These are phyloP conservation scores for Phytophthora tubulina DNA, from an alignment of 352 stramenopile genomes.

Conservation along the genomic window DNA sequence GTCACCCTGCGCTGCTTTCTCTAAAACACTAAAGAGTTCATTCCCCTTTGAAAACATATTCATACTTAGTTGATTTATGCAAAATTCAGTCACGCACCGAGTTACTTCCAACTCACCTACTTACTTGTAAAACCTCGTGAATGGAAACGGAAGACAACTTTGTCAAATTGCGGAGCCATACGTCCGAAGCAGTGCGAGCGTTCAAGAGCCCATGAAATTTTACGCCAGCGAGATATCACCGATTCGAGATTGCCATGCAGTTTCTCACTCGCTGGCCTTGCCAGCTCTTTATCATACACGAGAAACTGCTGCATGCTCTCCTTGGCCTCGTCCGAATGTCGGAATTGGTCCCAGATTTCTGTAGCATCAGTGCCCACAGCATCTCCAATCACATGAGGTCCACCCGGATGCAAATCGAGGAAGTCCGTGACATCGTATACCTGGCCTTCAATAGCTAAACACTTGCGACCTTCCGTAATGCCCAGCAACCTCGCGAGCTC, in stretches of 20 bases:
- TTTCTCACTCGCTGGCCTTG: constrained; percentile 25
- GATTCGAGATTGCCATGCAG: constrained; percentile 51
- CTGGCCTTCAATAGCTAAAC: constrained; percentile 65
- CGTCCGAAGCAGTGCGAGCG: constrained; percentile 63
- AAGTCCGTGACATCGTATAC: constrained; percentile 82
- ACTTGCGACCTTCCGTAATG: constrained; percentile 53
- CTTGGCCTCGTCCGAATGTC: constrained; percentile 71
- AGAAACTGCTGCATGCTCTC: constrained; percentile 71
- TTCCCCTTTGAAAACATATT: constrained; percentile 12
- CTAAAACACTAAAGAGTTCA: constrained; percentile 20
- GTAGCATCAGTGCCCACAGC: constrained; percentile 76
- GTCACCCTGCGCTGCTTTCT: constrained; percentile 65
- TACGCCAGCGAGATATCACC: constrained; percentile 54
- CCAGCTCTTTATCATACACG: constrained; percentile 58
- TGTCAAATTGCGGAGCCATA: constrained; percentile 53
- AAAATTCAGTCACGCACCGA: constrained; percentile 19
- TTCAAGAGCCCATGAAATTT: constrained; percentile 64
- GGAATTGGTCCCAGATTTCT: constrained; percentile 75
- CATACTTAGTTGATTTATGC: constrained; percentile 21
- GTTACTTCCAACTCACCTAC: neutral
- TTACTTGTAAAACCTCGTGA: constrained; percentile 27
- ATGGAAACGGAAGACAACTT: constrained; percentile 52
- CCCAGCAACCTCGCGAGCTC: constrained; percentile 67
- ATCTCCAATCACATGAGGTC: constrained; percentile 77
- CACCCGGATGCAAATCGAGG: constrained; percentile 70